Evolutionary conservation across 179 eudicot genomes (phyloP), one percentile per base, ranked within the genome.

Genomic region (Beta macrorhiza): DNA sequence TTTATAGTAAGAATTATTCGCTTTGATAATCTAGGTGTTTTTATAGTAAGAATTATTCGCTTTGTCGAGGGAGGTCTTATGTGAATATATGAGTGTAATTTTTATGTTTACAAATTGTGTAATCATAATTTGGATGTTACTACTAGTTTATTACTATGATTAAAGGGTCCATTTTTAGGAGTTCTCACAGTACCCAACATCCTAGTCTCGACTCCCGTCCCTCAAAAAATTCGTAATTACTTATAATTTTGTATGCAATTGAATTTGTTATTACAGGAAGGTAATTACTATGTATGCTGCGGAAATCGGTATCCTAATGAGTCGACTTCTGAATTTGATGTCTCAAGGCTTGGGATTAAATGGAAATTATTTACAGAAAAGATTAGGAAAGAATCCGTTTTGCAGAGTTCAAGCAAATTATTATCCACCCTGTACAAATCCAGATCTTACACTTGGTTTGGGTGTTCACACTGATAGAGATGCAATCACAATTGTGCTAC

Each of bases 351-450:
- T 87, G 53, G 87, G 87, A 51, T 76, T 87, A 16, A 79, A 85
- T 11, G 80, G 79, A 12, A 77, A 76, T 29, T 52, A 29, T 32
- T 29, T 85, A 32, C 17, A 70, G 37, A 49, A 52, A 62, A 68
- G 78, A 19, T 44, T 79, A 32, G 87, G 87, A 17, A 45, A 73
- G 20, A 14, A 80, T 22, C 87, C 89, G 2, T 78, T 75, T n/a
- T 70, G 47, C 14, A 74, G 77, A 47, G 71, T 42, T 17, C 89
- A 87, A 79, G 82, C 81, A 62, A 87, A 87, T 83, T 87, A 79
- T 72, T 87, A 82, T 61, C 89, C 86, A 1, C 89, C 85, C 64
- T 86, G 89, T 62, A 67, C 87, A 14, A 78, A 84, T 47, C 89
- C 87, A 0, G 85, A 87, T 53, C 83, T 84, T 57, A 87, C 87